Conservation (phyloP, 352 stramenopile genomes). For the Phytophthora ohioensis region DNA sequence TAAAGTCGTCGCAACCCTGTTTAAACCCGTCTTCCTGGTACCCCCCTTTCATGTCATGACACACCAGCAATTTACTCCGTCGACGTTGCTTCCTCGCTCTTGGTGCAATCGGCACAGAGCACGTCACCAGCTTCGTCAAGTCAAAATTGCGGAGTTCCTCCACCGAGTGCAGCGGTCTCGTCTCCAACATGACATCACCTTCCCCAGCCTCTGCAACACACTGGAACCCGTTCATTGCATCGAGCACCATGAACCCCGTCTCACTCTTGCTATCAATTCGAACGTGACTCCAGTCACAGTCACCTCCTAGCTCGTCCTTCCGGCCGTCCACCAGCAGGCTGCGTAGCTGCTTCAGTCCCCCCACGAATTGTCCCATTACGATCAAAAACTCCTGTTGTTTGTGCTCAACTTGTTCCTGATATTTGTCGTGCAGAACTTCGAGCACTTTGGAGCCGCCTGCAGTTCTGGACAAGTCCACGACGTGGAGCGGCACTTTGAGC, state of each 20-base stretch:
- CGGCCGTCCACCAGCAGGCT: constrained; percentile 28
- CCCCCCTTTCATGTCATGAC: constrained; percentile 64
- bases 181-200: constrained; percentile 18
- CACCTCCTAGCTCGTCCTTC: constrained; percentile 7
- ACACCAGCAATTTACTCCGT: constrained; percentile 64
- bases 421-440: constrained; percentile 22
- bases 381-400: constrained; percentile 42
- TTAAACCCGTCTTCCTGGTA: constrained; percentile 54
- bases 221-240: constrained; percentile 35
- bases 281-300: constrained; percentile 35
- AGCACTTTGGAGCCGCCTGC: constrained; percentile 41
- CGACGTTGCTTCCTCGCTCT: constrained; percentile 32
- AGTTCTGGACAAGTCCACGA: constrained; percentile 40
- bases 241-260: constrained; percentile 44
- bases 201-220: background rate
- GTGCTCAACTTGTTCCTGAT: background rate
- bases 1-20: constrained; percentile 45
- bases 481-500: constrained; percentile 24
- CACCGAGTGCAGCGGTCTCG: constrained; percentile 39
- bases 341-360: constrained; percentile 21
- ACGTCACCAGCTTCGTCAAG: constrained; percentile 14
- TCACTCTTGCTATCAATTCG: constrained; percentile 33
- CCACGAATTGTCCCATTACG: constrained; percentile 30
- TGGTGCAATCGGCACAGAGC: constrained; percentile 38
- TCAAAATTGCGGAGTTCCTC: constrained; percentile 45